Evolutionary conservation across 345 rosid species (phyloP), one percentile per base, ranked within the genome.

Genomic region (Turnera subulata): DNA sequence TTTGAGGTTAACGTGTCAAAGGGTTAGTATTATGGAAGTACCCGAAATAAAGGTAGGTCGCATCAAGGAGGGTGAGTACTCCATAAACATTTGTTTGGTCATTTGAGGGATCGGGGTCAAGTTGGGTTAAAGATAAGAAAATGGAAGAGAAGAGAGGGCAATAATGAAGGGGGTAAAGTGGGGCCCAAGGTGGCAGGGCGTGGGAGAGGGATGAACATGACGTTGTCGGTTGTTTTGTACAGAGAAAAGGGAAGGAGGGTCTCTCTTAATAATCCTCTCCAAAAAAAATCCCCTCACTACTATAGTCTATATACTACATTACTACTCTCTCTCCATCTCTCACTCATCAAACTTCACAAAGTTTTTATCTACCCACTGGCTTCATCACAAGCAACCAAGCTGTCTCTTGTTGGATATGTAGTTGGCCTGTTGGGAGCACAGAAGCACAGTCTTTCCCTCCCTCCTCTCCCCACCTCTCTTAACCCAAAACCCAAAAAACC

Each of bases 141-240:
- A 29, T 29, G 35, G 35, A 42, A 53, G 19, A 56, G 55, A 65
- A 52, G 33, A 61, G 43, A 16, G 44, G 54, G 80, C 81, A 88
- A 84, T 84, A 78, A 91, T 88, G 81, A 71, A 76, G 78, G 65
- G 42, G 70, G 67, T 69, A 42, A 69, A 63, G 63, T 56, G 82
- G 93, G 84, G 50, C 84, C 86, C 74, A 37, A 6, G 12, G 74
- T 83, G 83, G 92, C 95, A 89, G 95, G 84, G 91, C 84, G 84
- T 84, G 93, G 85, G 96, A 76, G 78, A 65, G 79, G 83, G 90
- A 68, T 80, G 93, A 92, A 89, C 96, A 86, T 92, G 98, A 83
- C 98, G 69, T 76, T 92, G 98, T 89, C 96, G 98, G 96, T 81
- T 74, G 76, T 81, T 84, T 79, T 78, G 62, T 52, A 46, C 72